Base-by-base conservation (phyloP, 1,139 yeast species). In the Hyphopichia pseudoburtonii region DNA sequence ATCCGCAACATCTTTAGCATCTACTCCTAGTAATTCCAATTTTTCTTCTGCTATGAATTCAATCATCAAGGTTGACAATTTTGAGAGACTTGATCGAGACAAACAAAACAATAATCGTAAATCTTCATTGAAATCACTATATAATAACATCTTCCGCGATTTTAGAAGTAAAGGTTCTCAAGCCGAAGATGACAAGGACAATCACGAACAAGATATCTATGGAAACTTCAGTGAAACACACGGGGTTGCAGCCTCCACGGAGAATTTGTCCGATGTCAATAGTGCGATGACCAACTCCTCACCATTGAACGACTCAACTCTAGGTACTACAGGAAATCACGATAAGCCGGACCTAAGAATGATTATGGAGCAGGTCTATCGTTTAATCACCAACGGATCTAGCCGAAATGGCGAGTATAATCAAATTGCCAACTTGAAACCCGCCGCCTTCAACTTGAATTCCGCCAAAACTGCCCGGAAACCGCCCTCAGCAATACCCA, bases 341-440 rank as follows among this genome's bases (percentile, higher is more conserved):
- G 23, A 21, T 10, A 21, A 21, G 10, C 23, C 9, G 21, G 56
- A 56, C 25, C 29, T 57, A 24, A 54, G 53, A 39, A 30, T 40
- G 9, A 46, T 59, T 2, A 56, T 62, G 58, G 57, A 56, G 40
- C 49, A 45, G 10, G 62, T 63, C n/a, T 64, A 65, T 45, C 47
- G 49, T 28, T 32, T 55, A n/a, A 56, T 65, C 43, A 45, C 51
- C 23, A 41, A 37, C 31, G 53, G 52, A 24, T 23, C 39, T 23
- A 24, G 21, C 38, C 43, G 47, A 33, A 29, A 8, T 34, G n/a
- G n/a, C n/a, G n/a, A n/a, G n/a, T 28, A 28, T 9, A 32, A 26
- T 21, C 10, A 26, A 19, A 18, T 3, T 7, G 23, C 32, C 16
- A 38, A 36, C 15, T 32, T 16, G 6, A 27, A 27, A 27, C 11